Evolutionary conservation across 2,329 filamentous ascomycete genomes (phyloP), one percentile per base, ranked within the genome.

Genomic region (Mycosphaerella arachidis): DNA sequence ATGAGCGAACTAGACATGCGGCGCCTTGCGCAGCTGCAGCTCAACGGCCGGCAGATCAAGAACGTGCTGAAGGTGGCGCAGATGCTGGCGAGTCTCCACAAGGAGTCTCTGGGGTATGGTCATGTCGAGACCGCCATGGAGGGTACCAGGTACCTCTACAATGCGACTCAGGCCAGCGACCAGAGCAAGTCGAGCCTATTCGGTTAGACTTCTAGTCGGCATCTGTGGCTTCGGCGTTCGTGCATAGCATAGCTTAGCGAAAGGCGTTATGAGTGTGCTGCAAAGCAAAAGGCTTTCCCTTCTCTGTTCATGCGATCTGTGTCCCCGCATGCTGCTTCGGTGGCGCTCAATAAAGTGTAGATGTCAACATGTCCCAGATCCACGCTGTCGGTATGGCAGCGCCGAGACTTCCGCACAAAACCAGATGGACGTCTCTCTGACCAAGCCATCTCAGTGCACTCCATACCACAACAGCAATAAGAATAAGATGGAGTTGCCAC

Each of bases 31-130:
- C 58, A 65, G 37, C 61, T 73, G 59, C 60, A 67, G 48, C 64
- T 77, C 58, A 77, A 77, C 59, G 75, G 75, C 6, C 63, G 75
- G 29, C 75, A 78, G 68, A 78, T 79, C 65, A 78, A 74, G 72
- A 78, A 74, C 63, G 59, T 70, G 29, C 60, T 77, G 18, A 77
- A 78, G 70, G 76, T 74, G 33, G 75, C 75, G 10, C 72, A 75
- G 58, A 46, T 74, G 52, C 63, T 74, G 48, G 72, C 72, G 20
- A 64, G 53, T 9, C 59, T 65, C 29, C 61, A 63, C 37, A 61
- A 66, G 24, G 66, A 70, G 55, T 58, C 60, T 1, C 55, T 74
- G 35, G 62, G 53, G 10, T 66, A 69, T 31, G 59, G 64, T 43
- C 72, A 73, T 60, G 57, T 78, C 27, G 66, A 71, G 9, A 5